phyloP scores from a whole-genome alignment of 352 stramenopile species.

The Phytopythium sindhum region DNA sequence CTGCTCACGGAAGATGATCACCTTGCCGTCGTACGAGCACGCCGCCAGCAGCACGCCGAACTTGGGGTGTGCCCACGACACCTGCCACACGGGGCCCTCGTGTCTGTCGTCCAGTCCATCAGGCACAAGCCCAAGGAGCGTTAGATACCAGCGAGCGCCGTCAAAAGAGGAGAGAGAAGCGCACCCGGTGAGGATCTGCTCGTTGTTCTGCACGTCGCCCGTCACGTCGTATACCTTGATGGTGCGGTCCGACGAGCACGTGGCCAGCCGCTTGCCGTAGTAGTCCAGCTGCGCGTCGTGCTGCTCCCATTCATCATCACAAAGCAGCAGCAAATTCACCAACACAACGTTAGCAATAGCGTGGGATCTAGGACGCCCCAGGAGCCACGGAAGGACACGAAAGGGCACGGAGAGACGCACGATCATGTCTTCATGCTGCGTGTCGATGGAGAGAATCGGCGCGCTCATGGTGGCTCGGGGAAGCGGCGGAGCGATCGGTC shows the following conservation, averaged over 20 bases:
- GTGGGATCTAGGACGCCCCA: background rate
- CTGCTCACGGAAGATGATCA: constrained; percentile 96
- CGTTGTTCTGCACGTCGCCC: constrained; percentile 88
- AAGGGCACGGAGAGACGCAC: constrained; percentile 29
- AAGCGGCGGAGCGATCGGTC: background rate
- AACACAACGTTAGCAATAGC: background rate
- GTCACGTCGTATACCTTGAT: constrained; percentile 97
- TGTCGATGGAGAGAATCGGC: constrained; percentile 92
- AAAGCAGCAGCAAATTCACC: constrained; percentile 1
- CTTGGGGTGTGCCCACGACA: constrained; percentile 98
- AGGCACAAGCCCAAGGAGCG: background rate
- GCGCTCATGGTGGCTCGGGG: constrained; percentile 56
- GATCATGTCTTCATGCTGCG: constrained; percentile 98
- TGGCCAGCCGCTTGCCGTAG: constrained; percentile 98
- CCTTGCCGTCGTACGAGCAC: constrained; percentile 97
- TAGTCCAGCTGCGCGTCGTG: constrained; percentile 99
- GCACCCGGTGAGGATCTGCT: constrained; percentile 83
- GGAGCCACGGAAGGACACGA: background rate
- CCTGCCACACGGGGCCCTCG: constrained; percentile 97
- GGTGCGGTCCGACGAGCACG: constrained; percentile 96
- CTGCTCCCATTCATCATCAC: constrained; percentile 22
- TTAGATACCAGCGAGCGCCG: background rate
- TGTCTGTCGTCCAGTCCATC: constrained; percentile 44
- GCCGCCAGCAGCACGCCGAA: constrained; percentile 95
- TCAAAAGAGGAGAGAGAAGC: constrained; percentile 1